Evolutionary conservation across 257 asterid genomes (phyloP), one percentile per base, ranked within the genome.

Genomic region (Solanum pinnatisectum): DNA sequence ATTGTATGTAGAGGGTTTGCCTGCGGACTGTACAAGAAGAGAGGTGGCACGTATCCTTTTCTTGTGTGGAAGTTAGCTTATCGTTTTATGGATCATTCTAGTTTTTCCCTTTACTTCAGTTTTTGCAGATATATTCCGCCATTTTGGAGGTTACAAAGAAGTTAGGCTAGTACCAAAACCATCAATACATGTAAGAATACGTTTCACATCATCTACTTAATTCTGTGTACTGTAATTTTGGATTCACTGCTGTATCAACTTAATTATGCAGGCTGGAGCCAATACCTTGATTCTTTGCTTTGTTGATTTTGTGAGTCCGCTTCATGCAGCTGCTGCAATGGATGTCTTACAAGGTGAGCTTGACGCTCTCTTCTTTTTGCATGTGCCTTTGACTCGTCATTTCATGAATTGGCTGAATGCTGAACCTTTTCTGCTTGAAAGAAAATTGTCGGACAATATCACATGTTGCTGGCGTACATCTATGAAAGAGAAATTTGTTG

Each of bases 311-410:
- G 87, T 78, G 73, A 94, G 94, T 88, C 98, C 98, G 89, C 96
- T 96, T 74, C 95, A 94, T 93, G 97, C 99, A 25, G 98, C 95
- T 72, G 93, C 96, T 35, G 97, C 98, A 5, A 90, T 94, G 98
- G 95, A 93, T 82, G 95, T 96, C 68, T 89, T 94, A 72, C 96
- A 96, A 93, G 98, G 98, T 95, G 86, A 88, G 89, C 30, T 71
- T 81, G 20, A 46, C 68, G 16, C 36, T 10, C 85, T n/a, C 68
- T 44, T 81, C 27, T 79, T 16, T 52, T 14, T 11, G 32, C 59
- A 39, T 39, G 83, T 76, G 33, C 23, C 56, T 77, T 79, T 44
- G 16, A 44, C 5, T 44, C 67, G 22, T 49, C 22, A 49, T 5
- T 49, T 49, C 8, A 52, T 39, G 44, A 39, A 39, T 35, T 35